Evolutionary conservation across 192 early-diverging fungal species (phyloP), one percentile per base, ranked within the genome.

Genomic region (Martensiomyces pterosporus): DNA sequence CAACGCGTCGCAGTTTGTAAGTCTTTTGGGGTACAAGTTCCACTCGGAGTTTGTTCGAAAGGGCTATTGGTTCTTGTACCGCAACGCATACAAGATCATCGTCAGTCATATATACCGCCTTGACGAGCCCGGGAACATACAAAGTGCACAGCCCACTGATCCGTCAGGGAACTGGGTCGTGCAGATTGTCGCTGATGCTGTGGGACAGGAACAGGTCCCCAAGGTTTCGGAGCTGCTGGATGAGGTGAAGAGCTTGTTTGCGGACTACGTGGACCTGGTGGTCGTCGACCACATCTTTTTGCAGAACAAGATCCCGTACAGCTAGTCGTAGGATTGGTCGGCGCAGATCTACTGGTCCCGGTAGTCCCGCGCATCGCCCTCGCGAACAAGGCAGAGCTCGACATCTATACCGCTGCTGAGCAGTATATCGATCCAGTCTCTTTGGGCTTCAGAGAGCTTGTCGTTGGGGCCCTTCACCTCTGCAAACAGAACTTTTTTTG

Each of bases 401-500:
- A 82, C 80, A 19, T 60, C 71, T 13, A 87, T 61, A 8, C 60
- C 68, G 9, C 64, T 63, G 21, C 43, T 68, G 5, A 74, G 36
- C 21, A 87, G 49, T n/a, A 82, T 60, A 16, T 84, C 80, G 33
- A 87, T 80, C 85, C 85, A 87, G 35, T 82, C 78, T 24, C 67
- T 77, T 54, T 88, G 85, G 12, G 79, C 76, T 21, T 82, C 81
- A 16, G 82, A 84, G 12, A 87, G 71, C 29, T 61, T 79, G 60
- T 87, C 85, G 3, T 75, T 80, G 8, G 85, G 85, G 0, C 85
- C 82, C 48, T 87, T 87, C 23, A 87, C 85, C 63, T 83, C 82
- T 3, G 73, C 79, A 75, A 85, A 82, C 66, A 57, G 24, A 25
- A 80, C 74, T 25, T 78, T 27, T 15, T 70, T 73, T 25, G 74